Base-by-base conservation (phyloP, 371 early-diverging fungal genomes). In the Mycotypha africana region DNA sequence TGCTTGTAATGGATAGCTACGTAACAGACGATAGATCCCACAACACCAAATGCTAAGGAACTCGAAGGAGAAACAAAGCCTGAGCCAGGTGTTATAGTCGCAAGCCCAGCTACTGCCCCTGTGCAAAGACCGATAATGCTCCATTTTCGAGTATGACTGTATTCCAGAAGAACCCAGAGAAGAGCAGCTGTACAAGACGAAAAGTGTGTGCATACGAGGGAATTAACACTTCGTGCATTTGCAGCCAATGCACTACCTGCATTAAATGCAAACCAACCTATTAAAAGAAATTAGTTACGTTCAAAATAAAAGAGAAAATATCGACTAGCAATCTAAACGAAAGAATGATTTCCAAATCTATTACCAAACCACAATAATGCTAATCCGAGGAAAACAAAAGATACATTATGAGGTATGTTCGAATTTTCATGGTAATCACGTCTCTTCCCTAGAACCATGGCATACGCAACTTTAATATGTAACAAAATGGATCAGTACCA, bases 61-160 rank as follows among this genome's bases (percentile, higher is more conserved):
- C 84, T 79, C 56, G 81, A 78, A 10, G 86, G 81, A 14, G 76
- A 68, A 11, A 89, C 86, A 44, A 69, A 85, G 16, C 89, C 88
- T 28, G 84, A 78, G 0, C 79, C 86, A 0, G 92, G 92, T 1
- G 92, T 91, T 48, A 89, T 78, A 4, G 79, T 83, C 10, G 87
- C 91, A 32, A 91, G 67, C n/a, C 87, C 92, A n/a, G 85, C 83
- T 5, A 89, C 84, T 2, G 85, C 91, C 24, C 93, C 93, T 5
- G 86, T 82, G 70, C 91, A 91, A 51, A 87, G 81, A 17, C 89
- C 91, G 19, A 92, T 78, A 42, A 83, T 79, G 4, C 90, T 84
- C 53, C 84, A 68, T 65, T 84, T 85, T 47, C 70, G 68, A 26
- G 74, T 63, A 50, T 70, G 62, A 24, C 76, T 68, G 56, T 81